Base-by-base conservation (phyloP, 2,329 filamentous ascomycete species). In the Hypoxylon sp. region DNA sequence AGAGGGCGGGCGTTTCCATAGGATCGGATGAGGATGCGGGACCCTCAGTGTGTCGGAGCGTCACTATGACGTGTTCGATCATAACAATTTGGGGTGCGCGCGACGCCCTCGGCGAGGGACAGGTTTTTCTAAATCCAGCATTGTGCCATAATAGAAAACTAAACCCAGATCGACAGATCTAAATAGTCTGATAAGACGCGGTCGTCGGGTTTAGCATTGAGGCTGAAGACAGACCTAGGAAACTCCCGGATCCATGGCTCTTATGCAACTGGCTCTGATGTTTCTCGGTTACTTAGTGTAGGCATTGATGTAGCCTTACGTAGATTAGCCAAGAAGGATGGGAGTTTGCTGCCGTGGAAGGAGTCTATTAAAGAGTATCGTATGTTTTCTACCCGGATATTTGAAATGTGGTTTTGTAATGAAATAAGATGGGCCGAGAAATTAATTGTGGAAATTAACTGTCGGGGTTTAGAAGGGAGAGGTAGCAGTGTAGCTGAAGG, bases 41-140 rank as follows among this genome's bases (percentile, higher is more conserved):
- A 58, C 20, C 31, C 8, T 17, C 25, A 27, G 33, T 33, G 30
- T n/a, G 40, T 31, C 40, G n/a, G 13, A 44, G 64, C 58, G 44
- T 70, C 68, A 68, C 61, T 14, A 58, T 68, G 64, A 70, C 68
- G 57, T 64, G 57, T 55, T 59, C 14, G 11, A 62, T 51, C 40
- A 6, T 42, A 14, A 20, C 14, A 14, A 56, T 42, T 20, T 17
- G 14, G 14, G 14, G 3, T 8, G 6, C 17, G n/a, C n/a, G 17
- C n/a, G 37, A 42, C 37, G 7, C 37, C 37, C 6, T 17, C n/a
- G 37, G 37, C 30, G 11, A 2, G 6, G 44, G 27, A 6, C 20
- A 25, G 40, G 35, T 6, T 14, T 11, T 46, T 35, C 7, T 20
- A 48, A 27, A 3, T 30, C n/a, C n/a, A 17, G 14, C 14, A 33